Evolutionary conservation across 2,329 filamentous ascomycete genomes (phyloP), one percentile per base, ranked within the genome.

Genomic region (Orbilia blumenaviensis): DNA sequence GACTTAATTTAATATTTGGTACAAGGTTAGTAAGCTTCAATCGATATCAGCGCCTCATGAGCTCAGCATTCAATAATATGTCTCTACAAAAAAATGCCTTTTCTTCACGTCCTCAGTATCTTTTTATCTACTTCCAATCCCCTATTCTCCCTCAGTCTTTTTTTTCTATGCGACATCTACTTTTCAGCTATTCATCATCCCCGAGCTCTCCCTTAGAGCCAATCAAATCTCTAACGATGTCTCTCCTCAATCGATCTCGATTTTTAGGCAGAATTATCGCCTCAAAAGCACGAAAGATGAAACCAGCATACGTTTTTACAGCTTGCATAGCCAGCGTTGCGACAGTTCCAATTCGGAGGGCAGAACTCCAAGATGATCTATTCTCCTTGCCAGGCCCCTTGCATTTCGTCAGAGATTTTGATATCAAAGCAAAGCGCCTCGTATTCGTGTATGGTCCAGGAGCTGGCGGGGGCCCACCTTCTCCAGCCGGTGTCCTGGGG

Each of bases 391-490:
- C 50, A 18, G 52, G 14, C 27, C 32, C 29, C 44, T 12, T 36
- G 10, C 18, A 48, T n/a, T 42, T 21, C 14, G 21, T 66, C 23
- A 25, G 67, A 12, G 18, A 32, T 4, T 18, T 36, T 10, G 67
- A 48, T 23, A 60, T 76, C 7, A 4, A 29, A 1, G 60, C 58
- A 9, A 76, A 76, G 34, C 48, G 48, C n/a, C 41, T 44, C 0
- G 32, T 32, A 52, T 66, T 76, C 42, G 27, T 36, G n/a, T 76
- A 76, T 38, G 72, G 46, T 1, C 10, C 48, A 7, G 64, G 64
- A 0, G 66, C 67, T 60, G 72, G 64, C n/a, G 72, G 72, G 3
- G 72, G 72, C 2, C 64, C 64, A 16, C 48, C 34, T 52, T 76
- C 72, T 2, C 72, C 72, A 14, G 10, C 27, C 42, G 72, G 72